Conservation (phyloP, 139 green algal species). For the Desmodesmus armatus region DNA sequence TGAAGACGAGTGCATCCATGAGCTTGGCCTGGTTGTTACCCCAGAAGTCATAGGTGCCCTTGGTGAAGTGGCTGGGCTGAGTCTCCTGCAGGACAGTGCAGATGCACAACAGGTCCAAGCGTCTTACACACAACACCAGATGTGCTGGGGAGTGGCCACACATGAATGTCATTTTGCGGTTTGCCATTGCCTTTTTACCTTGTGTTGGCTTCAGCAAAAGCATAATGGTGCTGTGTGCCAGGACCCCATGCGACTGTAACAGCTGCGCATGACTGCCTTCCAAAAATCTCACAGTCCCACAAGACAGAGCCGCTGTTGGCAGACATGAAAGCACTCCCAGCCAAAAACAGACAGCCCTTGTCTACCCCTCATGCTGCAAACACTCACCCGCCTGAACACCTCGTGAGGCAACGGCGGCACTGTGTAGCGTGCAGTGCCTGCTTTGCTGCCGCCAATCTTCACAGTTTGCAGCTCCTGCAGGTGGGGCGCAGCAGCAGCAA, state of each 20-base stretch:
- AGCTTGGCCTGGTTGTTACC: conserved; percentile 35
- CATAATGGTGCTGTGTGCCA: no score
- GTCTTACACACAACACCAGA: no score
- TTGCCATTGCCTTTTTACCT: no score
- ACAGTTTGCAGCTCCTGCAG: conserved; percentile 4
- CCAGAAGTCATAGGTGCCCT: conserved; percentile 45
- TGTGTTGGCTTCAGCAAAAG: no score
- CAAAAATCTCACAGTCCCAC: no score
- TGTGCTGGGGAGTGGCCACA: no score
- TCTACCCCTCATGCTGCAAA: background rate
- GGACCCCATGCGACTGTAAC: no score
- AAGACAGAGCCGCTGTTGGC: no score
- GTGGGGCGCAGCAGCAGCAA: background rate
- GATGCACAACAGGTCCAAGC: background rate
- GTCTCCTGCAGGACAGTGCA: conserved; percentile 25
- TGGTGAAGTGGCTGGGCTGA: conserved; percentile 34
- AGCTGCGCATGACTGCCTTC: no score
- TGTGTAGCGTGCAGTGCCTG: conserved; percentile 37
- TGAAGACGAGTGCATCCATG: conserved; percentile 7
- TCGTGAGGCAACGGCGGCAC: conserved; percentile 24
- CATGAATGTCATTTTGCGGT: no score
- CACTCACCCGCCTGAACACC: conserved; percentile 41
- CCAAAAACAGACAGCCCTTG: no score
- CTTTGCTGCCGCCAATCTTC: conserved; percentile 20
- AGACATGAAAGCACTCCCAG: no score